Evolutionary conservation across 495 filamentous ascomycete genomes (phyloP).

Genomic region (Penicillium bovifimosum): DNA sequence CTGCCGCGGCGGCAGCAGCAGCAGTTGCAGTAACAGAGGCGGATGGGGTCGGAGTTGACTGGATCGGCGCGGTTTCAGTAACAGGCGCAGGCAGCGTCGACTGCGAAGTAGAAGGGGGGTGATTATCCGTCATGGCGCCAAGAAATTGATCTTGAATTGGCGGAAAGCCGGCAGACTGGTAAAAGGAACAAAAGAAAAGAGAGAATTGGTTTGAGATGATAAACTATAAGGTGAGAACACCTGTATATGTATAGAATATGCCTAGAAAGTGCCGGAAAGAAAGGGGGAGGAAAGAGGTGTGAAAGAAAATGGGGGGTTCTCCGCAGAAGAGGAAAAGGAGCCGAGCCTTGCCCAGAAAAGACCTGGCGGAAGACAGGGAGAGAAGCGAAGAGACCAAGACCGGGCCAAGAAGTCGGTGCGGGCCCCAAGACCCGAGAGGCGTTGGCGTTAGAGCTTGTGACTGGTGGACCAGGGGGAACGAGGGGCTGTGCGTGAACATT

Average conservation of each 20-base stretch:
- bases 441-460: conserved; percentile 10
- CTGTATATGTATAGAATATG: conserved; percentile 1
- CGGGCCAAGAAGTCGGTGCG: conserved; percentile 31
- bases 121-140: conserved; percentile 28
- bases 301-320: conserved; percentile 10
- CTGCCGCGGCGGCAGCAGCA: conserved; percentile 41
- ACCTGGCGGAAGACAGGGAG: conserved; percentile 30
- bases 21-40: conserved; percentile 36
- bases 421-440: conserved; percentile 8
- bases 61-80: conserved; percentile 23
- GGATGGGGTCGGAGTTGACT: conserved; percentile 16
- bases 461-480: conserved; percentile 7
- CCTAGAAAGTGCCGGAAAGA: conserved; percentile 9
- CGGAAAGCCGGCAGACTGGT: conserved; percentile 21
- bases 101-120: conserved; percentile 17
- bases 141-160: conserved; percentile 25
- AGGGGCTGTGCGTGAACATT: conserved; percentile 22
- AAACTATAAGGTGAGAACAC: not conserved
- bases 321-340: conserved; percentile 28
- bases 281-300: conserved; percentile 9
- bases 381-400: conserved; percentile 25
- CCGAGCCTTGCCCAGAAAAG: conserved; percentile 42
- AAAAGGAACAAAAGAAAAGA: not conserved
- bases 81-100: conserved; percentile 27
- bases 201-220: not conserved